Percentiles rank a stretch among this genome's conserved stretches.
Evolutionary conservation across 2,329 filamentous ascomycete species (phyloP).

Genomic region (Phialemonium atrogriseum): DNA sequence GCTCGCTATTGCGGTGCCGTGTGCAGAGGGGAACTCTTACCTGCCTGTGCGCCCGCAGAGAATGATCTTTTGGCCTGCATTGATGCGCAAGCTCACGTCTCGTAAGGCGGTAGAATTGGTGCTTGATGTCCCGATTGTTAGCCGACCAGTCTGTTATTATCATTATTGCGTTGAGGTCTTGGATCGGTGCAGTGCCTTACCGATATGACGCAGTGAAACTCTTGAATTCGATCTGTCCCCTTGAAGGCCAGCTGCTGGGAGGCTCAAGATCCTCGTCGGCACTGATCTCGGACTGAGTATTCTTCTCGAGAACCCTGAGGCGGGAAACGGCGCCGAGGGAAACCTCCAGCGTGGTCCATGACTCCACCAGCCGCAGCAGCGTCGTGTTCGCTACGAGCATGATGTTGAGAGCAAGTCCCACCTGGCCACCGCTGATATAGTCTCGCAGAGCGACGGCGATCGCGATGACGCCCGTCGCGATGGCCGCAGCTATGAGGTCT

Average conservation of each 20-base stretch:
- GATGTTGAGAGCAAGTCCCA: slow-evolving; percentile 27
- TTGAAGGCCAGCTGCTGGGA: slow-evolving; percentile 18
- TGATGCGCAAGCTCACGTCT: slow-evolving; percentile 17
- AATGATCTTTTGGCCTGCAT: slow-evolving; percentile 37
- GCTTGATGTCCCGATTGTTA: too few relatives aligned
- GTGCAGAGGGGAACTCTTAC: slow-evolving; percentile 35
- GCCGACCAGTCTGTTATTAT: too few relatives aligned
- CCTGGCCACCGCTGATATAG: slow-evolving; percentile 16
- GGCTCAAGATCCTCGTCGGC: not conserved
- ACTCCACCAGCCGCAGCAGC: slow-evolving; percentile 21
- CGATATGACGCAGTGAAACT: slow-evolving; percentile 21
- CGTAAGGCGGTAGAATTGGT: slow-evolving; percentile 14
- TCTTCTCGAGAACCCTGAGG: slow-evolving; percentile 19
- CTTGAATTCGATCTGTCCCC: slow-evolving; percentile 17
- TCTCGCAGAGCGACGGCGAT: slow-evolving; percentile 15
- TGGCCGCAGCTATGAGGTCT: slow-evolving; percentile 36
- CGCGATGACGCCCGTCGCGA: slow-evolving; percentile 28
- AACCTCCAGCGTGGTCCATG: slow-evolving; percentile 25
- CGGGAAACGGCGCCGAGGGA: slow-evolving; percentile 26
- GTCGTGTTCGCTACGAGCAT: slow-evolving; percentile 26
- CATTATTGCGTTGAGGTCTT: slow-evolving; percentile 1
- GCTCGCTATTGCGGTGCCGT: slow-evolving; percentile 35
- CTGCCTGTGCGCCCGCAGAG: slow-evolving; percentile 44
- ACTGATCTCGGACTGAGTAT: slow-evolving; percentile 12
- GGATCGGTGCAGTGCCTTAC: slow-evolving; percentile 4